These are phyloP conservation scores for Talaromyces thailandensis DNA, from an alignment of 495 filamentous ascomycete genomes.

Conservation along the genomic window DNA sequence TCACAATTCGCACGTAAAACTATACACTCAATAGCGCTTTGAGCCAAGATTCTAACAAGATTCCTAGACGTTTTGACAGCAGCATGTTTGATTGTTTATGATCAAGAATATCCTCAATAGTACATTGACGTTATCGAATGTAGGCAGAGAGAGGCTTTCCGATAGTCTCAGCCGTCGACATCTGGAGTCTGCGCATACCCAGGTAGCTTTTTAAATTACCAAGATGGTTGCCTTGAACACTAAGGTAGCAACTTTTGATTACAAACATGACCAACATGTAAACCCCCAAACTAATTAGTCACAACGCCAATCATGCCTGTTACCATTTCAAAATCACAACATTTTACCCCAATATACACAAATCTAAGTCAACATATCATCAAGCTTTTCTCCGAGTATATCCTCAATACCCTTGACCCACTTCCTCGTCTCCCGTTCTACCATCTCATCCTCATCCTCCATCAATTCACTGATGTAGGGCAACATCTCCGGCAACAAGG, in stretches of 20 bases:
- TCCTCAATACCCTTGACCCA: conserved; percentile 85
- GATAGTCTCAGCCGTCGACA: too few species aligned
- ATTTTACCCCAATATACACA: neutral
- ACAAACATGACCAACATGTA: neutral
- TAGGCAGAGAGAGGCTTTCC: too few species aligned
- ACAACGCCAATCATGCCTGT: neutral
- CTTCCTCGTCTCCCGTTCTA: conserved; percentile 76
- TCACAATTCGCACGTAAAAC: too few species aligned
- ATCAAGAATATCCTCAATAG: too few species aligned
- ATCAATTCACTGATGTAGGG: conserved; percentile 88
- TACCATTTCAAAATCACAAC: neutral
- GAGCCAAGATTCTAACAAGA: too few species aligned
- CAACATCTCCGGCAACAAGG: conserved; percentile 84
- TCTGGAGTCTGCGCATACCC: too few species aligned
- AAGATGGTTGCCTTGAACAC: neutral
- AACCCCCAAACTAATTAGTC: neutral
- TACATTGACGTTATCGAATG: too few species aligned
- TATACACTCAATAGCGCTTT: too few species aligned
- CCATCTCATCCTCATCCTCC: conserved; percentile 89
- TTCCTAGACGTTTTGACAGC: too few species aligned
- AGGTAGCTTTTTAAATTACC: too few species aligned
- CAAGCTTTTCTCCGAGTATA: conserved; percentile 77
- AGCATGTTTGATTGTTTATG: too few species aligned
- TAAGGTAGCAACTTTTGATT: neutral
- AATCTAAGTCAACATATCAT: conserved; percentile 74